Evolutionary conservation across 805 yeast genomes (phyloP).

Genomic region (Grigorovia humatica): DNA sequence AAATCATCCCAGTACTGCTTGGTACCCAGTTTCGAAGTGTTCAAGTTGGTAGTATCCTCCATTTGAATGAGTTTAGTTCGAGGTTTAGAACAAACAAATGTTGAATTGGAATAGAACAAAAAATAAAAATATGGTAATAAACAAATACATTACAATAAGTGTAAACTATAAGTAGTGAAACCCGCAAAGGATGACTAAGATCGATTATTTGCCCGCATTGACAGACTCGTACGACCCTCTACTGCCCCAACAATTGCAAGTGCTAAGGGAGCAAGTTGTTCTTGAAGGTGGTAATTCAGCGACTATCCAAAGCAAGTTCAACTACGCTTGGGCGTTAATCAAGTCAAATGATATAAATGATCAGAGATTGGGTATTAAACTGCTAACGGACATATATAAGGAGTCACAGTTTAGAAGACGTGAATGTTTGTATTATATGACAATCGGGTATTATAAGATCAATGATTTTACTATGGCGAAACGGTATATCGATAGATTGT

Average conservation of each 20-base stretch:
- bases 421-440: conserved; percentile 79
- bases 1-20: conserved; percentile 87
- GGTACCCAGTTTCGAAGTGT: conserved; percentile 79
- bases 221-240: conserved; percentile 36
- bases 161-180: too few relatives aligned
- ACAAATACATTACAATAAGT: not conserved
- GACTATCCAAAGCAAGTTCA: conserved; percentile 76
- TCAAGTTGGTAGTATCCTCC: conserved; percentile 40
- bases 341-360: conserved; percentile 54
- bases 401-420: conserved; percentile 76
- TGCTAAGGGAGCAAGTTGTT: conserved; percentile 66
- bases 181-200: conserved; percentile 13
- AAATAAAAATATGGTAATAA: too few relatives aligned
- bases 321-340: conserved; percentile 92
- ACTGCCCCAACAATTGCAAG: conserved; percentile 61
- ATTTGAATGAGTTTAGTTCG: conserved; percentile 5
- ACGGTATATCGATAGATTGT: conserved; percentile 68
- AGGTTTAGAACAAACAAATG: too few relatives aligned
- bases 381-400: conserved; percentile 59
- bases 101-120: too few relatives aligned
- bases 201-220: conserved; percentile 23
- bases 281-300: conserved; percentile 68
- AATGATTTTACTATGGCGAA: conserved; percentile 84
- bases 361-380: conserved; percentile 69
- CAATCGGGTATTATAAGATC: conserved; percentile 78